Percentiles rank a stretch among this genome's conserved stretches.
phyloP scores from a whole-genome alignment of 352 stramenopile species.

The Thraustochytrium striatum region DNA sequence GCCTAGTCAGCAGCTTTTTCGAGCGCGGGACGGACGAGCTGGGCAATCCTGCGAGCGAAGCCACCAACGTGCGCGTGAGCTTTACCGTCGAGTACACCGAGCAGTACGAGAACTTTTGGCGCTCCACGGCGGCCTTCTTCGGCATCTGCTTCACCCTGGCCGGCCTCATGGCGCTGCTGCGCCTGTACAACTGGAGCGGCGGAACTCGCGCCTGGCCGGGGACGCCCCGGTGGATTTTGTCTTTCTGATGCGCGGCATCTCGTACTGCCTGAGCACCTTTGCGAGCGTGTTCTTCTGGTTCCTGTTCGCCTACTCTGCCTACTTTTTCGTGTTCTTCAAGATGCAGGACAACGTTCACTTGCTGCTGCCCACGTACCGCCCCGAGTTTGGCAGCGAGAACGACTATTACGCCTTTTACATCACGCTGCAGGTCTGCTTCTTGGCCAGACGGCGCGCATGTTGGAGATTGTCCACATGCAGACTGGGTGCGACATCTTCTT shows the following conservation, averaged over 20 bases:
- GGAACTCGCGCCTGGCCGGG: constrained; percentile 57
- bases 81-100: constrained; percentile 76
- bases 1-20: background rate
- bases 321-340: constrained; percentile 91
- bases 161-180: constrained; percentile 63
- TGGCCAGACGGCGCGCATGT: constrained; percentile 70
- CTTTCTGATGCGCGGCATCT: constrained; percentile 56
- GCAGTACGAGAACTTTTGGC: constrained; percentile 29
- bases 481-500: constrained; percentile 77
- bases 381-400: constrained; percentile 61
- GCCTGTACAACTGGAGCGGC: constrained; percentile 76
- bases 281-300: constrained; percentile 63
- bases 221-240: background rate
- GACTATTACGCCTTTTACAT: constrained; percentile 80
- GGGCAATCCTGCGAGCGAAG: background rate
- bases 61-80: constrained; percentile 53
- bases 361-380: constrained; percentile 70
- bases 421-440: constrained; percentile 71
- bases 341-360: constrained; percentile 76
- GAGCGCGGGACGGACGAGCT: background rate
- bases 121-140: constrained; percentile 63
- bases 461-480: constrained; percentile 70
- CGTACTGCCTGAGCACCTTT: constrained; percentile 59
- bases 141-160: constrained; percentile 63
- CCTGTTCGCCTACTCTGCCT: constrained; percentile 70